Conservation (phyloP, 768 basidiomycete genomes). For the Kwoniella europaea region DNA sequence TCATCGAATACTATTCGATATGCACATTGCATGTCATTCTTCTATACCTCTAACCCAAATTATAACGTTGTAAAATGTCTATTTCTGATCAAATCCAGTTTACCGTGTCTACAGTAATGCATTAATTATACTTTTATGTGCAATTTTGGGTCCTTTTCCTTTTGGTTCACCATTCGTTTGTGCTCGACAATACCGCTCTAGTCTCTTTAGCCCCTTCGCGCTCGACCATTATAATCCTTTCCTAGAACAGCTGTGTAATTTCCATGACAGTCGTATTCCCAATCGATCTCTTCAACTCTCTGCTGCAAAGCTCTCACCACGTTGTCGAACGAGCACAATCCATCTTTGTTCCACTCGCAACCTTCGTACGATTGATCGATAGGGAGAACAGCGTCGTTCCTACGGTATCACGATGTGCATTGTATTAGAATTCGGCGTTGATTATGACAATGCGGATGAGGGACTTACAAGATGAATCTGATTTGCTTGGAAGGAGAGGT, state of each 20-base stretch:
- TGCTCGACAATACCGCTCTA: not conserved
- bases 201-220: slow-evolving; percentile 19
- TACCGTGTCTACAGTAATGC: too few species aligned
- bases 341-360: slow-evolving; percentile 55
- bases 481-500: slow-evolving; percentile 46
- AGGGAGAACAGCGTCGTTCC: slow-evolving; percentile 60
- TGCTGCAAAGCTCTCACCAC: slow-evolving; percentile 55
- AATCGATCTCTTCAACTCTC: slow-evolving; percentile 57
- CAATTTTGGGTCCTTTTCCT: not conserved
- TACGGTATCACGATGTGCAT: slow-evolving; percentile 45
- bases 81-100: too few species aligned
- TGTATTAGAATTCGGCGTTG: not conserved
- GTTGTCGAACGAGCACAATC: slow-evolving; percentile 57
- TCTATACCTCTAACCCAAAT: too few species aligned
- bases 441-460: slow-evolving; percentile 5
- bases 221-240: slow-evolving; percentile 41
- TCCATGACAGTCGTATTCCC: slow-evolving; percentile 61
- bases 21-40: too few species aligned
- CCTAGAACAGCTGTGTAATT: slow-evolving; percentile 62
- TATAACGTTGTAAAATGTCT: too few species aligned
- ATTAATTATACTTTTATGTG: slow-evolving; percentile 7
- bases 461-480: slow-evolving; percentile 62
- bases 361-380: slow-evolving; percentile 52
- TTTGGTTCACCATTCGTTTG: too few species aligned
- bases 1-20: too few species aligned